Evolutionary conservation across 2,329 filamentous ascomycete genomes (phyloP).

Genomic region (Diaporthe ilicicola): DNA sequence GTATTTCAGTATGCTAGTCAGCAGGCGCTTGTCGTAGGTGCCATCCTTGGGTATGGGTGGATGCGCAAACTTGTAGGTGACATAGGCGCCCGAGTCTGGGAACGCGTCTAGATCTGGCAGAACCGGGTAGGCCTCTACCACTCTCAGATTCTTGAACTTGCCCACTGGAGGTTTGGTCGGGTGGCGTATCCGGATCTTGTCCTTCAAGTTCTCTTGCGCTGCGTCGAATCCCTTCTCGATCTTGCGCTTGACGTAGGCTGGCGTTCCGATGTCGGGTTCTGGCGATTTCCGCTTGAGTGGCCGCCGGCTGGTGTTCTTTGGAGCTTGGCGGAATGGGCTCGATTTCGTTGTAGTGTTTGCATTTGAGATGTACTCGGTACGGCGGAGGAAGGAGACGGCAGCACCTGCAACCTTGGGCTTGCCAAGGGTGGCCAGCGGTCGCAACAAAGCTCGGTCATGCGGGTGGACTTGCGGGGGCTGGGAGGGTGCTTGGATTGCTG

Average conservation of each 20-base stretch:
- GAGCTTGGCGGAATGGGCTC: slow-evolving; percentile 29
- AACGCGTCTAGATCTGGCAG: slow-evolving; percentile 74
- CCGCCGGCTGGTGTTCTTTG: slow-evolving; percentile 44
- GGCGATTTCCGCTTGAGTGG: slow-evolving; percentile 62
- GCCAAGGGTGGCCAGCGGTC: slow-evolving; percentile 83
- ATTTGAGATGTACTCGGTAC: slow-evolving; percentile 90
- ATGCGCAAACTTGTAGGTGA: slow-evolving; percentile 73
- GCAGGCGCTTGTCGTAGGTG: slow-evolving; percentile 68
- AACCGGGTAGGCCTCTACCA: slow-evolving; percentile 68
- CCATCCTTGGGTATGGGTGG: slow-evolving; percentile 62
- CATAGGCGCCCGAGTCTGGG: slow-evolving; percentile 74
- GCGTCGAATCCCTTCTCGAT: slow-evolving; percentile 69
- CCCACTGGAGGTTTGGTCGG: slow-evolving; percentile 55
- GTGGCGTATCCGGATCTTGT: slow-evolving; percentile 63
- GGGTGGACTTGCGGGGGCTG: slow-evolving; percentile 78
- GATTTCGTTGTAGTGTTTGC: slow-evolving; percentile 32
- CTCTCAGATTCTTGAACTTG: slow-evolving; percentile 56
- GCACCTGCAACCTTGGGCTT: slow-evolving; percentile 81
- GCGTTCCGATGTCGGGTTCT: slow-evolving; percentile 67
- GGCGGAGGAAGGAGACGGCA: slow-evolving; percentile 90
- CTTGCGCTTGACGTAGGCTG: slow-evolving; percentile 73
- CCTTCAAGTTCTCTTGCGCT: slow-evolving; percentile 62
- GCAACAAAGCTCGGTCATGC: slow-evolving; percentile 83
- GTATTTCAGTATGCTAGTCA: slow-evolving; percentile 69
- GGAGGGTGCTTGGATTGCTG: slow-evolving; percentile 84